Evolutionary conservation across 129 eudicot genomes (phyloP).

Genomic region (Saussurea involucrata): DNA sequence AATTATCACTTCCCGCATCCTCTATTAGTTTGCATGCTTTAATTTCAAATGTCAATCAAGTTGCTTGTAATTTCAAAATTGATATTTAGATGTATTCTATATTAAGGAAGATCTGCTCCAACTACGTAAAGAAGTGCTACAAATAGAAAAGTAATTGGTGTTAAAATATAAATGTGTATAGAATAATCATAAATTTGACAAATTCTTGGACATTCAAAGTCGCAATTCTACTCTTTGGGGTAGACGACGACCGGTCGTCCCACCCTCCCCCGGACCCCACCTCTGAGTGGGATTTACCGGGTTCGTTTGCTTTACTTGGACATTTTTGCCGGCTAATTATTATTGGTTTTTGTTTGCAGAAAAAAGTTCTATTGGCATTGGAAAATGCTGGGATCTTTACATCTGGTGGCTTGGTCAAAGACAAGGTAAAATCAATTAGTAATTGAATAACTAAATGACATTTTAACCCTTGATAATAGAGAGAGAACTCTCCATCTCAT

Average conservation of each 20-base stretch:
- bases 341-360: conserved; percentile 44
- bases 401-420: conserved; percentile 88
- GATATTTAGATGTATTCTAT: background rate
- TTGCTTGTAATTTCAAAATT: background rate
- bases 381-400: conserved; percentile 92
- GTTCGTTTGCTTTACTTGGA: background rate
- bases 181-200: background rate
- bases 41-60: background rate
- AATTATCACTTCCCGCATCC: background rate
- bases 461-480: no score
- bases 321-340: conserved; percentile 3
- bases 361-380: conserved; percentile 67
- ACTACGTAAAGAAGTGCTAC: background rate
- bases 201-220: background rate
- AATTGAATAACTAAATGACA: no score
- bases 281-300: background rate
- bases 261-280: background rate
- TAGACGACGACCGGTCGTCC: background rate
- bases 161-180: background rate
- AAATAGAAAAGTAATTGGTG: background rate
- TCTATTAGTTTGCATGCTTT: background rate
- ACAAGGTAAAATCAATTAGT: conserved; percentile 59
- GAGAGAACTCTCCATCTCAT: no score
- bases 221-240: no score
- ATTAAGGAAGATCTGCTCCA: background rate